Conservation (phyloP, 768 basidiomycete genomes). For the Mycena galopus region DNA sequence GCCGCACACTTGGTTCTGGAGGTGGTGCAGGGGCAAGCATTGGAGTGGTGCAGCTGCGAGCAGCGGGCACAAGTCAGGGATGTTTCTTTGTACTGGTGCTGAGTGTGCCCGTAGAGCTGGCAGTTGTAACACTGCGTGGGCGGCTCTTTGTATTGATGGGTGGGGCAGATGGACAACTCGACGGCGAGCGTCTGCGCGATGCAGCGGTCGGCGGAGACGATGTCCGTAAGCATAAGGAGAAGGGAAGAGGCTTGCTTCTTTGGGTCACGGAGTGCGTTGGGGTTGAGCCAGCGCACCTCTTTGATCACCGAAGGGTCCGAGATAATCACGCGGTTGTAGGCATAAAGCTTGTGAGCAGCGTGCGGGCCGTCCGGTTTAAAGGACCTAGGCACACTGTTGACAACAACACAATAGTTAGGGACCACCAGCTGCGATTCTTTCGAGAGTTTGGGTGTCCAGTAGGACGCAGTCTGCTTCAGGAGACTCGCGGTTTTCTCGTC, state of each 20-base stretch:
- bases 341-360: not conserved
- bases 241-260: too few species aligned
- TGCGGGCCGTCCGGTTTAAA: too few species aligned
- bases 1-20: not conserved
- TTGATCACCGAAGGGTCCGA: not conserved
- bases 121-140: too few species aligned
- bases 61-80: not conserved
- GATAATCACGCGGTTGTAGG: not conserved
- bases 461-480: not conserved
- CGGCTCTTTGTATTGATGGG: not conserved
- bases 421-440: not conserved
- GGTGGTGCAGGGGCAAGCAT: not conserved
- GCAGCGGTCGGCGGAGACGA: too few species aligned
- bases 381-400: too few species aligned
- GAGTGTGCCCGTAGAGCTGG: not conserved
- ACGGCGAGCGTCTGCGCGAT: too few species aligned
- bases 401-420: not conserved
- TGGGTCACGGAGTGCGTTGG: too few species aligned
- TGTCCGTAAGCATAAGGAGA: too few species aligned
- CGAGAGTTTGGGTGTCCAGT: not conserved
- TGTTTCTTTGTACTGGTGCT: not conserved
- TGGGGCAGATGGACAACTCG: not conserved
- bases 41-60: not conserved
- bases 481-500: not conserved
- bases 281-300: conserved; percentile 1